Evolutionary conservation across 2,329 filamentous ascomycete species (phyloP), one percentile per base, ranked within the genome.

Genomic region (Peltaster fructicola): DNA sequence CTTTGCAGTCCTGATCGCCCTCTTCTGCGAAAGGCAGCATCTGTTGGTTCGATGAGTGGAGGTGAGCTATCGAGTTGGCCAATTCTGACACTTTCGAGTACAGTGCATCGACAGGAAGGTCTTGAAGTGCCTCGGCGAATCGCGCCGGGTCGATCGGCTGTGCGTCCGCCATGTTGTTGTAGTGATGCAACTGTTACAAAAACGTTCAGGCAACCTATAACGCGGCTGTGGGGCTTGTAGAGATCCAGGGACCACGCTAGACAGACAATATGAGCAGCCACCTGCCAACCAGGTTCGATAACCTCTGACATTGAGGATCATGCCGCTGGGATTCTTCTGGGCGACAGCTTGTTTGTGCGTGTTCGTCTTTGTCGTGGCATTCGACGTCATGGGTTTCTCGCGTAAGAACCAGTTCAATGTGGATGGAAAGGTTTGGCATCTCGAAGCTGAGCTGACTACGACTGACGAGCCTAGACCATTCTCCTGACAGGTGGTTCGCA

Each of bases 401-500:
- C 53, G 63, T 28, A 73, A 65, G 38, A 81, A 91, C 47, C 65
- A 81, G 33, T 81, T 95, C 57, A 68, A 73, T 24, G 78, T 93
- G 7, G 71, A 82, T 40, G 81, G 81, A 49, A 78, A 76, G 61
- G 84, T 88, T 54, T 39, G 58, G 39, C n/a, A 12, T 22, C 8
- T 9, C 4, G 19, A 44, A 26, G 23, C 17, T 5, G 15, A 22
- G 10, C 14, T 14, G 8, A 26, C 27, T 7, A 28, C 31, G 14
- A 15, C 32, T 26, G 11, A 17, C 29, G 6, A n/a, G 8, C 6
- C 7, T 39, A 92, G 82, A 92, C 84, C 2, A 63, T 90, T 25
- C 60, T 95, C 27, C 60, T 98, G 25, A 98, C 88, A 1, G 88
- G 88, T 22, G 82, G 74, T 15, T 93, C 88, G 1, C 79, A 93